Conservation (phyloP, 2,329 filamentous ascomycete genomes). For the Pyrenochaeta sp. region DNA sequence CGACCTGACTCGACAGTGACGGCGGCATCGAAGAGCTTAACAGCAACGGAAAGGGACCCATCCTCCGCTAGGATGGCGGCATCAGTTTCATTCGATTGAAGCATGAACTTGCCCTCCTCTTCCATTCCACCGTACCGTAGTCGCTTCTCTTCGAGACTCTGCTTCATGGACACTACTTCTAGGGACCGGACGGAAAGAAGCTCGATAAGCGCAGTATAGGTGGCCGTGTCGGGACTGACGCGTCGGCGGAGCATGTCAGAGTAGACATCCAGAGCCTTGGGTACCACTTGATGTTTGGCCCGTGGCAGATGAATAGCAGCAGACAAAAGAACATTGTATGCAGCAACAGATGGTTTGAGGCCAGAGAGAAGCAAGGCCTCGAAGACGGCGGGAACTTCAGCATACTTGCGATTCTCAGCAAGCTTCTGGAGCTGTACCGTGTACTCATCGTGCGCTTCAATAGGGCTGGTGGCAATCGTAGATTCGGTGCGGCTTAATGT, state of each 20-base stretch:
- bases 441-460: conserved; percentile 71
- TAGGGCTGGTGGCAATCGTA: conserved; percentile 67
- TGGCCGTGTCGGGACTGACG: conserved; percentile 81
- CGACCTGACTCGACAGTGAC: conserved; percentile 66
- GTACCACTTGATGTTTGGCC: conserved; percentile 82
- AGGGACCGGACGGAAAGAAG: conserved; percentile 82
- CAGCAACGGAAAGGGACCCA: conserved; percentile 82
- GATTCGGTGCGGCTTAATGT: conserved; percentile 42
- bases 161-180: conserved; percentile 77
- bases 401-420: conserved; percentile 75
- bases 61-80: conserved; percentile 87
- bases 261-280: conserved; percentile 93
- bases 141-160: conserved; percentile 80
- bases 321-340: conserved; percentile 91
- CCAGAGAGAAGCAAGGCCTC: conserved; percentile 87
- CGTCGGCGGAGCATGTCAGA: conserved; percentile 92
- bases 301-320: conserved; percentile 84
- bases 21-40: conserved; percentile 85
- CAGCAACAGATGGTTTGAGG: conserved; percentile 78
- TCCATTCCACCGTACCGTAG: conserved; percentile 85
- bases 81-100: conserved; percentile 86
- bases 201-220: conserved; percentile 86
- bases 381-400: conserved; percentile 89
- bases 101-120: conserved; percentile 84
- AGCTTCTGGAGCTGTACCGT: conserved; percentile 82